Evolutionary conservation across 2,329 filamentous ascomycete species (phyloP), one percentile per base, ranked within the genome.

Genomic region (Didymosphaeria variabile): DNA sequence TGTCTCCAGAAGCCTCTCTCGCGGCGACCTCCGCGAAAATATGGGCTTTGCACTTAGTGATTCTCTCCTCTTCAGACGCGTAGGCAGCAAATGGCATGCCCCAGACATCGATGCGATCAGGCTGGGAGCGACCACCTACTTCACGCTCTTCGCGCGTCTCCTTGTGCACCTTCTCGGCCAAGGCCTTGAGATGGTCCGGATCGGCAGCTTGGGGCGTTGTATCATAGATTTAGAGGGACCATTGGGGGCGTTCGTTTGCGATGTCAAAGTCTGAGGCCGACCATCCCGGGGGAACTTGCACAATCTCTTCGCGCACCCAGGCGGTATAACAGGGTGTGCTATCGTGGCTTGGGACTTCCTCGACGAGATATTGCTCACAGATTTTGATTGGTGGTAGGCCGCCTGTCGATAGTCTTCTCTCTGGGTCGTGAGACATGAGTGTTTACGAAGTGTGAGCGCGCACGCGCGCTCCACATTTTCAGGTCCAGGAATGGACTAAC

Each of bases 371-470:
- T 47, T 63, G 58, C 47, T 61, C 55, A 47, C 38, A 21, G 40
- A 58, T 44, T 26, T 53, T 36, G 52, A 63, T 34, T 52, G 60
- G 63, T 32, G 63, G 60, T 26, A 63, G 58, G 26, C 60, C 60
- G 58, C 63, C 63, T 58, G 60, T 65, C 42, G 60, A 63, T 52
- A 52, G 60, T 61, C 60, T 63, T 65, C 60, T 59, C 46, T 57
- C 57, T 44, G 57, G 40, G 17, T 51, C 50, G 21, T 56, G 46
- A 50, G 62, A 58, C 59, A 65, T 65, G 44, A n/a, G n/a, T n/a
- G n/a, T n/a, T n/a, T n/a, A n/a, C n/a, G n/a, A n/a, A n/a, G n/a
- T n/a, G n/a, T n/a, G n/a, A n/a, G n/a, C n/a, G n/a, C n/a, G n/a
- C n/a, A n/a, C n/a, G 26, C 26, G 26, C 6, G 26, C 26, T 29